Percentiles rank a stretch among this genome's conserved stretches.
Conservation (phyloP, 2,329 filamentous ascomycete species). For the Hypoxylon sp. region DNA sequence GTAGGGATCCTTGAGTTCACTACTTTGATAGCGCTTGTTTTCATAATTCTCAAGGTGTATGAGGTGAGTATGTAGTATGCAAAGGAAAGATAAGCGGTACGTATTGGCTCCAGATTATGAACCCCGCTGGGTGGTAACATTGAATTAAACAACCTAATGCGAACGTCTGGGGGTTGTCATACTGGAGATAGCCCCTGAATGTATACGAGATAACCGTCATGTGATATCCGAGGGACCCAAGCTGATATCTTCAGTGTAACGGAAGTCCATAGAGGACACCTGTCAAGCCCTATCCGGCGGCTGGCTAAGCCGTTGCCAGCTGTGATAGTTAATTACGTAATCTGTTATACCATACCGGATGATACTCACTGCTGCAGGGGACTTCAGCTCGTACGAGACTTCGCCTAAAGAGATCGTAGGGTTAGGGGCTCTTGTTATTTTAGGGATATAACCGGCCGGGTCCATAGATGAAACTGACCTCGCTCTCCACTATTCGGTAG, state of each 20-base stretch:
- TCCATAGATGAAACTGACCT: slow-evolving; percentile 7
- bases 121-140: neutral
- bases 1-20: slow-evolving; percentile 14
- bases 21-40: neutral
- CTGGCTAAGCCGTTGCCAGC: no score
- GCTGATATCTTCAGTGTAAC: slow-evolving; percentile 1
- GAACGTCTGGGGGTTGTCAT: slow-evolving; percentile 8
- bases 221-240: slow-evolving; percentile 13
- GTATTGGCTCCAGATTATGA: neutral
- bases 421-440: no score
- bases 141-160: slow-evolving; percentile 14
- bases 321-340: no score
- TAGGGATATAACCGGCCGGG: no score
- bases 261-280: no score
- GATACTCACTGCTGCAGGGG: no score
- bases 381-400: no score
- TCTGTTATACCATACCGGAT: no score
- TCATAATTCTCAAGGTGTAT: slow-evolving; percentile 1
- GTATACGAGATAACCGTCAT: slow-evolving; percentile 13
- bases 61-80: neutral
- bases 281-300: no score
- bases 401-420: no score
- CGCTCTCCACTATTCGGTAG: neutral
- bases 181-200: slow-evolving; percentile 5
- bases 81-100: slow-evolving; percentile 1